A percentile compares a stretch with the other conserved stretches of the same genome.
These are phyloP conservation scores for Austroboletus olivaceoglutinosus DNA, from an alignment of 1,284 basidiomycete genomes.

Conservation along the genomic window DNA sequence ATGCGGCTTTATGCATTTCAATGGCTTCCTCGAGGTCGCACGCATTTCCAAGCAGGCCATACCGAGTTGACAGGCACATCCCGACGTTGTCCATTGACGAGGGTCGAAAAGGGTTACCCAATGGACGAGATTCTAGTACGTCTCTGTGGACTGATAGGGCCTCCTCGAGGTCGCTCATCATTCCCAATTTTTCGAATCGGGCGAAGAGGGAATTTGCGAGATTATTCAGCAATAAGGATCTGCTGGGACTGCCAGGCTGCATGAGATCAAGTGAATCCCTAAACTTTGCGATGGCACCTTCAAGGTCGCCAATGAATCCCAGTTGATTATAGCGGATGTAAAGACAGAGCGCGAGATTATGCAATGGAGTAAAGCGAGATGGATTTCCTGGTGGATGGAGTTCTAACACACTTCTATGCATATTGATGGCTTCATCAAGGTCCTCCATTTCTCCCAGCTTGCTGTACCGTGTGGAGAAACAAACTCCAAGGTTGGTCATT, in stretches of 20 bases:
- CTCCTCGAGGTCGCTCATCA: background rate
- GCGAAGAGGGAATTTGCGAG: background rate
- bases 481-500: background rate
- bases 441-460: background rate
- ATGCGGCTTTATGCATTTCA: background rate
- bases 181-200: background rate
- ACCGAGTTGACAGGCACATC: background rate
- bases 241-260: background rate
- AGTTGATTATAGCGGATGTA: background rate
- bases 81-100: background rate
- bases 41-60: background rate
- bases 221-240: background rate
- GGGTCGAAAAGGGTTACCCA: background rate
- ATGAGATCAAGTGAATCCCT: background rate
- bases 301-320: background rate
- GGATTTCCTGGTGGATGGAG: background rate
- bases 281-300: background rate
- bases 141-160: background rate
- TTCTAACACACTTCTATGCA: background rate
- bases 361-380: background rate
- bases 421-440: conserved; percentile 1
- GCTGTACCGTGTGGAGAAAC: background rate
- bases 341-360: conserved; percentile 3
- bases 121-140: background rate
- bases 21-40: background rate